These are phyloP conservation scores for Calendula officinalis DNA, from an alignment of 129 eudicot genomes.

Conservation along the genomic window DNA sequence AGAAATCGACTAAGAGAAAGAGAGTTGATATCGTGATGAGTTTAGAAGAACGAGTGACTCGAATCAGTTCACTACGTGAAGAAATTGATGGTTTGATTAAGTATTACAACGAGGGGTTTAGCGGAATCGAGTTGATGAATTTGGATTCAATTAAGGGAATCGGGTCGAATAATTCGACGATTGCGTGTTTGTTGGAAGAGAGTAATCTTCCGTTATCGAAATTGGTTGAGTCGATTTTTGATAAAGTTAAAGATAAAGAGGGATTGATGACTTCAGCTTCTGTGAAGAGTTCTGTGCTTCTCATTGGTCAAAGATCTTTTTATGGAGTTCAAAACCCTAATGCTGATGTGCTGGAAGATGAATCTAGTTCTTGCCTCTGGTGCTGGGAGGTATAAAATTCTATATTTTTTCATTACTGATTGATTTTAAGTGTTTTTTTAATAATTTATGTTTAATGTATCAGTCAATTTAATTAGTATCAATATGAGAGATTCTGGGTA, in stretches of 20 bases:
- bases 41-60: constrained; percentile 44
- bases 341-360: constrained; percentile 93
- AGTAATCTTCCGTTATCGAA: constrained; percentile 63
- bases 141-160: constrained; percentile 20
- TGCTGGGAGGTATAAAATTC: constrained; percentile 81
- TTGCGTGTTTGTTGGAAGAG: constrained; percentile 83
- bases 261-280: constrained; percentile 42
- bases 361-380: constrained; percentile 71
- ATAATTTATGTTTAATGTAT: constrained; percentile 4
- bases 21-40: constrained; percentile 34
- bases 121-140: constrained; percentile 8
- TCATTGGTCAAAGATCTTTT: constrained; percentile 61
- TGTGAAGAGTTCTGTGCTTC: constrained; percentile 72
- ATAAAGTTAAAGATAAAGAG: constrained; percentile 44
- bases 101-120: constrained; percentile 40
- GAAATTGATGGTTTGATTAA: constrained; percentile 52
- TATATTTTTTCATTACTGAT: background rate
- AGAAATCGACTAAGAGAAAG: constrained; percentile 59
- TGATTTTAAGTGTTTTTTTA: background rate
- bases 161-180: constrained; percentile 26
- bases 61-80: constrained; percentile 33
- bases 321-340: constrained; percentile 61
- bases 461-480: background rate
- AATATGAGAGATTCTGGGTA: background rate
- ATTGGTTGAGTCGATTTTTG: constrained; percentile 65